These are phyloP conservation scores for Cymbopogon citratus DNA, from an alignment of 176 grass and related monocot species.

Conservation along the genomic window DNA sequence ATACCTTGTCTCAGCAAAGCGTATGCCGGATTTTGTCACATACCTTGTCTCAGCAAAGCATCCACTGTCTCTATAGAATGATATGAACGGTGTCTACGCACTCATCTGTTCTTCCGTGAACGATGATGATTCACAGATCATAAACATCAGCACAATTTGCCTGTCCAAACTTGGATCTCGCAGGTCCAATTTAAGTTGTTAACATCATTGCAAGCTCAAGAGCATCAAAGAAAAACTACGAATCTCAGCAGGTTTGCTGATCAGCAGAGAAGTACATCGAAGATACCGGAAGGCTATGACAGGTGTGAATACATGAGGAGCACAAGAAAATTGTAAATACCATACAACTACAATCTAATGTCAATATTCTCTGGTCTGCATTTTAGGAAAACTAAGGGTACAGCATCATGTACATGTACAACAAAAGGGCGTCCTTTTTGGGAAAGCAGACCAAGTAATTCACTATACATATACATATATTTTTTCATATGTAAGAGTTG, in stretches of 20 bases:
- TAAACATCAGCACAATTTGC: not conserved
- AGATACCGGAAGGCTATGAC: not conserved
- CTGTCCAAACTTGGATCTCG: not conserved
- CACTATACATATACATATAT: slow-evolving; percentile 32
- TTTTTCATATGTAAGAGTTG: not conserved
- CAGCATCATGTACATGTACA: slow-evolving; percentile 49
- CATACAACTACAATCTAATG: slow-evolving; percentile 56
- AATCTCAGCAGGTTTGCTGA: not conserved
- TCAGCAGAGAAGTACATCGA: slow-evolving; percentile 18
- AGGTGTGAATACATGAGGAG: slow-evolving; percentile 6
- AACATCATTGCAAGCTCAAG: not conserved
- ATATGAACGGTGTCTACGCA: not conserved
- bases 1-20: not conserved
- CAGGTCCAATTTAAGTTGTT: too few species aligned
- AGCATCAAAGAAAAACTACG: not conserved
- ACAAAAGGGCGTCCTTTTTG: slow-evolving; percentile 5
- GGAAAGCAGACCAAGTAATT: slow-evolving; percentile 27
- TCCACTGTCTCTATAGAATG: not conserved
- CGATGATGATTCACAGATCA: not conserved
- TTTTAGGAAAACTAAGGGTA: slow-evolving; percentile 18
- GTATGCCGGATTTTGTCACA: not conserved
- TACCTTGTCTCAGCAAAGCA: not conserved
- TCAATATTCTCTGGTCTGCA: slow-evolving; percentile 39
- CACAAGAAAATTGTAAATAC: slow-evolving; percentile 33
- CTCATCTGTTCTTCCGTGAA: not conserved